Evolutionary conservation across 2,329 filamentous ascomycete genomes (phyloP), one percentile per base, ranked within the genome.

Genomic region (Penicillium carneum): DNA sequence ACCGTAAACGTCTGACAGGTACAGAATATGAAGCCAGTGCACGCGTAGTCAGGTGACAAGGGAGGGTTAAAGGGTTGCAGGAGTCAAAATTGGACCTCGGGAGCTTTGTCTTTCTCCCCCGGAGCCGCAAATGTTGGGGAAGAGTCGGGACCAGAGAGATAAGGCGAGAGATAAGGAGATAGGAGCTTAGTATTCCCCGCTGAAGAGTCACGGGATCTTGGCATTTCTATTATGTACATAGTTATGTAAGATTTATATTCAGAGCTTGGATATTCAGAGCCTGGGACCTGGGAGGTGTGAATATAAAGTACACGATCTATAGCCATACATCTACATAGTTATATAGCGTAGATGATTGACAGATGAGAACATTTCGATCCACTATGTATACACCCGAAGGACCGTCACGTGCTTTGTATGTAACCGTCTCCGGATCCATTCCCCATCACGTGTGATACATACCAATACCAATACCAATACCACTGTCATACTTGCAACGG

Each of bases 111-210:
- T 54, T 54, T 34, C 23, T 45, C 33, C 54, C 55, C 47, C 55
- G 53, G 55, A 58, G 57, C 57, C 57, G 57, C 57, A 60, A 56
- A 60, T 47, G 57, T 60, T 31, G 51, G 57, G 57, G 57, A 60
- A 59, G 45, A 38, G 38, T 31, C 45, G 23, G 18, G 38, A 34
- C 26, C 36, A 49, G 18, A 38, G 31, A 56, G 56, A 58, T 58
- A 58, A 59, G 47, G 47, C 36, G 18, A 38, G 31, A 56, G 56
- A 58, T 58, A 58, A 59, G 47, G 47, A 49, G 56, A 59, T 59
- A 53, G 49, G 55, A 31, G 26, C 48, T 51, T 12, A 10, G 29
- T 23, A 1, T 6, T 11, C 38, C 46, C 55, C 51, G 51, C 51
- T 48, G 34, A 20, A 18, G 23, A 7, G 49, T 59, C 56, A 59